Percentiles rank a stretch among this genome's conserved stretches.
These are phyloP conservation scores for Eucalyptus regnans DNA, from an alignment of 345 rosid genomes.

Conservation along the genomic window DNA sequence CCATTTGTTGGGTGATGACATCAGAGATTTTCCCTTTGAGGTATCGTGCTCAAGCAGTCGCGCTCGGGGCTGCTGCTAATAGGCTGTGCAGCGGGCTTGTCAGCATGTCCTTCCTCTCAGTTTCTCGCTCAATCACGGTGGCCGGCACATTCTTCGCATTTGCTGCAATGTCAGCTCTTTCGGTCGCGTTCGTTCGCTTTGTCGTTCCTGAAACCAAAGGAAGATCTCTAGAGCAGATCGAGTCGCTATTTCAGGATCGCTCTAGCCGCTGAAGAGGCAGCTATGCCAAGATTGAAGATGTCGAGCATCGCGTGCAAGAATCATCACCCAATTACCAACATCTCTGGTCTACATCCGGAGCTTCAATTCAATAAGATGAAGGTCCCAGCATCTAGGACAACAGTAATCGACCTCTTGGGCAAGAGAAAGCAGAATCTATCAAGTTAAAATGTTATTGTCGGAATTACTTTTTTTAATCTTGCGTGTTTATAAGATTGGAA, in stretches of 20 bases:
- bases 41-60: slow-evolving; percentile 54
- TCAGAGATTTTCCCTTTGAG: slow-evolving; percentile 55
- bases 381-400: not conserved
- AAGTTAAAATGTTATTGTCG: no score
- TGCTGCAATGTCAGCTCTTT: slow-evolving; percentile 18
- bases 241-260: slow-evolving; percentile 16
- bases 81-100: slow-evolving; percentile 51
- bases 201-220: slow-evolving; percentile 57
- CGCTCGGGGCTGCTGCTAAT: slow-evolving; percentile 42
- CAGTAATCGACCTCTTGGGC: not conserved
- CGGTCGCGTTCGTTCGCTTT: slow-evolving; percentile 26
- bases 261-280: not conserved
- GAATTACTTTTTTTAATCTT: no score
- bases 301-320: not conserved
- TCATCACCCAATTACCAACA: not conserved
- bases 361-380: not conserved
- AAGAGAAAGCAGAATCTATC: not conserved
- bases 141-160: slow-evolving; percentile 55
- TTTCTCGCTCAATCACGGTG: slow-evolving; percentile 30
- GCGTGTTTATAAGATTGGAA: no score
- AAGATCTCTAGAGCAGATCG: slow-evolving; percentile 56
- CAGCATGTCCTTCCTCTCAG: slow-evolving; percentile 54
- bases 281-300: not conserved
- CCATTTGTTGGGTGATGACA: slow-evolving; percentile 51
- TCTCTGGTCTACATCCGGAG: not conserved